phyloP scores from a whole-genome alignment of 441 rosid species.

The Manihot esculenta region DNA sequence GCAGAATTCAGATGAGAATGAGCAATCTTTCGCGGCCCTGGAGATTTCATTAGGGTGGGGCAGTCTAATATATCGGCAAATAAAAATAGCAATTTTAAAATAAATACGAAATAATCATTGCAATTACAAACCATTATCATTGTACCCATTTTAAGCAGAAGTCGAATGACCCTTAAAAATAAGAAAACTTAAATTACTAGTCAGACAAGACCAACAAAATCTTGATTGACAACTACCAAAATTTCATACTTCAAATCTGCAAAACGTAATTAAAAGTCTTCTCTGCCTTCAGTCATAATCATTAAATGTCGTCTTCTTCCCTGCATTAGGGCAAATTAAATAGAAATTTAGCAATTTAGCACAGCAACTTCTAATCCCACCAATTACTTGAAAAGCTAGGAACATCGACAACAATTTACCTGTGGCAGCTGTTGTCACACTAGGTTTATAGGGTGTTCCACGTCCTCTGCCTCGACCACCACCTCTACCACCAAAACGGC shows the following conservation, averaged over 20 bases:
- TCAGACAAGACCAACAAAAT: conserved; percentile 7
- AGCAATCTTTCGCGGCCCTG: no score
- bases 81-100: not conserved
- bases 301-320: conserved; percentile 62
- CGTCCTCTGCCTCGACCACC: conserved; percentile 34
- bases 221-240: not conserved
- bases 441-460: conserved; percentile 46
- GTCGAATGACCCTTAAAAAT: no score
- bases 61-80: no score
- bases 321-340: conserved; percentile 27
- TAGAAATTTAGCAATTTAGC: not conserved
- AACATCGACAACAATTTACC: conserved; percentile 24
- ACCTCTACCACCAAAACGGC: conserved; percentile 35
- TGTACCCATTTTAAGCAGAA: not conserved
- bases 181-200: not conserved
- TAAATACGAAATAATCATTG: not conserved
- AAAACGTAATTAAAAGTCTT: not conserved
- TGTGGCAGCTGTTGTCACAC: conserved; percentile 40
- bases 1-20: no score
- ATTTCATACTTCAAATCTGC: no score
- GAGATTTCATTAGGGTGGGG: no score
- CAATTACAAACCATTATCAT: not conserved
- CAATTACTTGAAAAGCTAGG: not conserved
- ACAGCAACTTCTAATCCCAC: not conserved
- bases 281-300: conserved; percentile 27